Base-by-base conservation (phyloP, 371 early-diverging fungal genomes). In the Mortierella polycephala region DNA sequence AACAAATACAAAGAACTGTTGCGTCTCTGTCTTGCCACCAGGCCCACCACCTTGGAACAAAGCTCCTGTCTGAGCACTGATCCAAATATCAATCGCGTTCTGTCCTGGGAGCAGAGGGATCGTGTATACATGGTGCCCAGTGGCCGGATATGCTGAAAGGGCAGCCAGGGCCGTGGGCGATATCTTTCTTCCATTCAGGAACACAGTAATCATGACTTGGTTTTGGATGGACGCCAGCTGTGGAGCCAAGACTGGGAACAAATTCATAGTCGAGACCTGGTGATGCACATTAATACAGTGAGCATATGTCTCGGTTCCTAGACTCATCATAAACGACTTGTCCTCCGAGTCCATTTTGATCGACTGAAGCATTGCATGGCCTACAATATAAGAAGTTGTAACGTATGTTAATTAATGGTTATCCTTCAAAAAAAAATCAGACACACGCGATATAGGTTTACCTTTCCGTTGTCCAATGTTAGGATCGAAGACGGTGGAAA, bases 141-240 rank as follows among this genome's bases (percentile, higher is more conserved):
- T 56, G 18, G 62, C 46, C 1, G 73, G 80, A 7, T 63, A 52
- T n/a, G 62, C 49, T 11, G 69, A 70, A 4, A 65, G 42, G 1
- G 80, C 54, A 16, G 66, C 61, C 23, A 73, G 20, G 1, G 72
- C 65, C 12, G 80, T 57, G 14, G 80, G 74, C 30, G 54, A 50
- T 20, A 79, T 16, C 54, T 79, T 79, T 23, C 69, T 69, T 37
- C 80, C 80, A n/a, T 79, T 79, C 30, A 73, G 80, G 64, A 79
- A 79, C 12, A 79, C 72, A 9, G 80, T 69, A 55, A 79, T 13
- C 1, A 73, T 74, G 41, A 79, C 69, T 39, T 79, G 80, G n/a
- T 63, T 73, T 12, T 73, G 70, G 41, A 79, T 79, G 1, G 80
- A 64, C 21, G 70, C 62, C 18, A 79, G 62, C 47, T 79, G 80